Conservation (phyloP, 2,329 filamentous ascomycete species). For the Metarhizium robertsii region DNA sequence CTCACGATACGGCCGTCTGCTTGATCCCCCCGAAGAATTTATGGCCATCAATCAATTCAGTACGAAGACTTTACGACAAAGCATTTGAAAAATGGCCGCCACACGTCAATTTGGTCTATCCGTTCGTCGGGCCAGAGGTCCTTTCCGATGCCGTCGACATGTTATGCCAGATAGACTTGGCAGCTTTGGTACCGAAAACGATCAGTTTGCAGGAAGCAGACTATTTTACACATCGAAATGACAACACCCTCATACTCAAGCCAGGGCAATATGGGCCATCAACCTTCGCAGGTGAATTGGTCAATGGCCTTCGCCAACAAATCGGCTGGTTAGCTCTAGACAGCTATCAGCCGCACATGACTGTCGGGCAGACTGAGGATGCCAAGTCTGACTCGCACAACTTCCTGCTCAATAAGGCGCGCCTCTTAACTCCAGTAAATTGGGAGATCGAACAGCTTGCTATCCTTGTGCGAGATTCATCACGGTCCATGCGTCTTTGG, state of each 20-base stretch:
- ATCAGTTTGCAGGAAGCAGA: constrained; percentile 28
- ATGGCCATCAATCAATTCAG: too few relatives aligned
- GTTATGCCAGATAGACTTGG: constrained; percentile 11
- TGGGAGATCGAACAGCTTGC: constrained; percentile 41
- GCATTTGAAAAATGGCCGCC: too few relatives aligned
- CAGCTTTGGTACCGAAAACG: constrained; percentile 4
- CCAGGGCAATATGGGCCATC: constrained; percentile 7
- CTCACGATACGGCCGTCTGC: too few relatives aligned
- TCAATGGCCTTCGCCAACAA: constrained; percentile 22
- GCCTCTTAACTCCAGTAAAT: constrained; percentile 22
- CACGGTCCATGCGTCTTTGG: constrained; percentile 46
- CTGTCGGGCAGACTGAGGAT: constrained; percentile 48
- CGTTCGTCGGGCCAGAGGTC: not conserved
- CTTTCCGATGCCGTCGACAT: constrained; percentile 33
- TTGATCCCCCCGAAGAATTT: too few relatives aligned
- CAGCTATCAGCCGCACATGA: constrained; percentile 41
- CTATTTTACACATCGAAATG: constrained; percentile 25
- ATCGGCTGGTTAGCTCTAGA: constrained; percentile 21
- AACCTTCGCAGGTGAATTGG: constrained; percentile 22
- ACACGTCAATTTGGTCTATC: too few relatives aligned
- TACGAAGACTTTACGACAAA: too few relatives aligned
- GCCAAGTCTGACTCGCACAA: constrained; percentile 33
- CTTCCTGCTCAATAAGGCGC: constrained; percentile 43
- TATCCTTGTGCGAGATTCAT: constrained; percentile 42
- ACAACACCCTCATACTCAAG: constrained; percentile 35